Percentiles rank a stretch among this genome's conserved stretches.
Conservation (phyloP, 2,329 filamentous ascomycete species). For the Penicillium sp. region DNA sequence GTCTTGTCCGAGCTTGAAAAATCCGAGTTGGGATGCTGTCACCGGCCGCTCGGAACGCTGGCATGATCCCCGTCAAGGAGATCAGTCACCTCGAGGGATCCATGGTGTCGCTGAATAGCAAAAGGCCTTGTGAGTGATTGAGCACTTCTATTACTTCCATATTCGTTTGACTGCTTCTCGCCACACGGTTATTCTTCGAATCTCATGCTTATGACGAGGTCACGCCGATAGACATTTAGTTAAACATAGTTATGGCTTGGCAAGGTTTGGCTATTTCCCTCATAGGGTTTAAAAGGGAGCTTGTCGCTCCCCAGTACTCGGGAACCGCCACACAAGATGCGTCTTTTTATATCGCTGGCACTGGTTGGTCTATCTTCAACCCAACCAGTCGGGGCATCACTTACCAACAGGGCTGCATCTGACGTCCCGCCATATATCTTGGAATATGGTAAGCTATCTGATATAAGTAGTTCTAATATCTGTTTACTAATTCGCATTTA, state of each 20-base stretch:
- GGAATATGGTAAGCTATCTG: slow-evolving; percentile 41
- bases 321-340: slow-evolving; percentile 2
- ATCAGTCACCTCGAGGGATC: background rate
- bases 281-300: background rate
- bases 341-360: slow-evolving; percentile 5
- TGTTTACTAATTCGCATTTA: background rate
- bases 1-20: background rate
- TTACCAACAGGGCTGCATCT: slow-evolving; percentile 7
- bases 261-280: background rate
- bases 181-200: background rate
- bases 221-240: slow-evolving; percentile 6
- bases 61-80: background rate
- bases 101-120: background rate
- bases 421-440: slow-evolving; percentile 45
- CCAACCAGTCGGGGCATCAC: background rate
- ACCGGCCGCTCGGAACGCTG: background rate
- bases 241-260: background rate
- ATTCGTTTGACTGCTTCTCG: background rate
- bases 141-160: background rate
- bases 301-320: background rate
- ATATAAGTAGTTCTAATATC: background rate
- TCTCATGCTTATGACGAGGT: background rate
- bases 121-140: background rate
- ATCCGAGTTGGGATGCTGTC: background rate
- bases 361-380: slow-evolving; percentile 1